Percentiles rank a stretch among this genome's conserved stretches.
phyloP scores from a whole-genome alignment of 805 yeast genomes.

The Candida peoriensis region DNA sequence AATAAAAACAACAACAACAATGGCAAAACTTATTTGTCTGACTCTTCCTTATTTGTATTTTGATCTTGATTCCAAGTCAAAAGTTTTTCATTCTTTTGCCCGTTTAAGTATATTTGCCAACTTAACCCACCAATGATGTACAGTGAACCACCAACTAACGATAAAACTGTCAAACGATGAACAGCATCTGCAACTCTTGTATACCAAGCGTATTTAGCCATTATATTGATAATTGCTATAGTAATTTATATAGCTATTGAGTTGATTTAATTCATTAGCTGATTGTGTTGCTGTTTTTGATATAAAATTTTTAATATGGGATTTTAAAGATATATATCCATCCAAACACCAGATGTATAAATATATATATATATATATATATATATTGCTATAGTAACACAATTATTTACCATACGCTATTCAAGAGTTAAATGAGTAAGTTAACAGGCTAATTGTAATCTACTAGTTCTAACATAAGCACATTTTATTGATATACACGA shows the following conservation, averaged over 20 bases:
- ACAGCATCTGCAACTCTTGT: constrained; percentile 65
- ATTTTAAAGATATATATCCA: background rate
- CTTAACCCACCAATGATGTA: constrained; percentile 49
- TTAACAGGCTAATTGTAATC: too few relatives aligned
- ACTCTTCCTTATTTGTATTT: constrained; percentile 8
- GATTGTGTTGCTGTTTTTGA: too few relatives aligned
- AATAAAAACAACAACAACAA: background rate
- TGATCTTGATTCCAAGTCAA: too few relatives aligned
- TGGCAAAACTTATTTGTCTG: background rate
- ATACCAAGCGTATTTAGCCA: constrained; percentile 63
- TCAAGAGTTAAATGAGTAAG: too few relatives aligned
- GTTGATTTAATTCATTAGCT: too few relatives aligned
- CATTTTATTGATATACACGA: too few relatives aligned
- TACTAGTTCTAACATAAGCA: too few relatives aligned
- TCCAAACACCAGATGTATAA: constrained; percentile 2
- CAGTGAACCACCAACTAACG: constrained; percentile 52
- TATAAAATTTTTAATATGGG: constrained; percentile 1
- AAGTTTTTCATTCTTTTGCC: constrained; percentile 45
- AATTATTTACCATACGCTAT: too few relatives aligned
- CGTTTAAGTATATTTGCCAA: constrained; percentile 47
- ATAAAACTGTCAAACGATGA: constrained; percentile 67
- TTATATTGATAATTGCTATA: constrained; percentile 32
- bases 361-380: too few relatives aligned
- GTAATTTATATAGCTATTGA: too few relatives aligned
- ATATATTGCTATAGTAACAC: too few relatives aligned